Conservation (phyloP, 2,329 filamentous ascomycete genomes). For the Gnomoniopsis smithogilvyi region DNA sequence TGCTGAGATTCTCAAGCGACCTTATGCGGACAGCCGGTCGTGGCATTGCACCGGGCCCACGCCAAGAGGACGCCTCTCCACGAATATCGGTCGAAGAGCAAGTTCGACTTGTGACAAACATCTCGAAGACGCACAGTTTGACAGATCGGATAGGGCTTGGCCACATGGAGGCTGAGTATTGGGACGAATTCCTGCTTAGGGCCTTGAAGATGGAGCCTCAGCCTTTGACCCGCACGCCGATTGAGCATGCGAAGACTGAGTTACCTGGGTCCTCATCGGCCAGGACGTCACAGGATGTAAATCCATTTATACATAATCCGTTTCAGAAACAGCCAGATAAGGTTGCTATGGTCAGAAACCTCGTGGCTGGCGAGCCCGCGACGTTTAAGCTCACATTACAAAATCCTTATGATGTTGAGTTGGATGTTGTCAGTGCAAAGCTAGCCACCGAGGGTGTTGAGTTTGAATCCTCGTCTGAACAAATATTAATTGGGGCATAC, state of each 20-base stretch:
- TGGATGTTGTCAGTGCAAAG: slow-evolving; percentile 80
- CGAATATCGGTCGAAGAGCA: slow-evolving; percentile 80
- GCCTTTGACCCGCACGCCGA: slow-evolving; percentile 56
- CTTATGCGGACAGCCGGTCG: slow-evolving; percentile 79
- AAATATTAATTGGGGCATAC: slow-evolving; percentile 73
- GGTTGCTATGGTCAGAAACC: slow-evolving; percentile 58
- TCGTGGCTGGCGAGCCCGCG: slow-evolving; percentile 76
- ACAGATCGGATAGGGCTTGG: slow-evolving; percentile 70
- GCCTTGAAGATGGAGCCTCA: slow-evolving; percentile 67
- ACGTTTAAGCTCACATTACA: slow-evolving; percentile 82
- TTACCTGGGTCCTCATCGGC: slow-evolving; percentile 48
- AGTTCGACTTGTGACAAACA: slow-evolving; percentile 76
- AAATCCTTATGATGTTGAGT: slow-evolving; percentile 90
- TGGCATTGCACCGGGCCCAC: slow-evolving; percentile 69
- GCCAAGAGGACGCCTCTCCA: slow-evolving; percentile 66
- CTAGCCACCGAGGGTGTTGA: slow-evolving; percentile 71
- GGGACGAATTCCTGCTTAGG: slow-evolving; percentile 92
- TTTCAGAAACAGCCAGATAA: slow-evolving; percentile 70
- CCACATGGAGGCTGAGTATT: slow-evolving; percentile 78
- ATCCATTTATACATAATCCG: slow-evolving; percentile 94
- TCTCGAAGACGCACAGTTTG: slow-evolving; percentile 78
- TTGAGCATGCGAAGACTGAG: slow-evolving; percentile 59
- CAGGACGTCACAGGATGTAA: slow-evolving; percentile 58
- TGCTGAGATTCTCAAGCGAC: slow-evolving; percentile 83
- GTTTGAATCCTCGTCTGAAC: slow-evolving; percentile 64